Percentiles rank a stretch among this genome's conserved stretches.
Conservation (phyloP, 441 rosid species). For the Euphorbia corollata region DNA sequence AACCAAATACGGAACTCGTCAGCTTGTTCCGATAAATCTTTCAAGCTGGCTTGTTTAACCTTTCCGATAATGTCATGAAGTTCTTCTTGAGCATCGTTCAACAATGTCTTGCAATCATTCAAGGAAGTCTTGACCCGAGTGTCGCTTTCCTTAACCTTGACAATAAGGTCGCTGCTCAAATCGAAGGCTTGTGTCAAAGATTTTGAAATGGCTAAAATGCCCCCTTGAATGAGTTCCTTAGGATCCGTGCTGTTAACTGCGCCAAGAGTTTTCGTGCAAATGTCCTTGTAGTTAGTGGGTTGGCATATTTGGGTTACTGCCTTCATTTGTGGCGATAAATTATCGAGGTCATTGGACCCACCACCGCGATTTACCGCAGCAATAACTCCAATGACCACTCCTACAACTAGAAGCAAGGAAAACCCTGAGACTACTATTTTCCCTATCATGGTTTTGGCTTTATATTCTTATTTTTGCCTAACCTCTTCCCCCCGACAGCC, state of each 20-base stretch:
- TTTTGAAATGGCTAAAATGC: conserved; percentile 33
- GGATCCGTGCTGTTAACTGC: conserved; percentile 46
- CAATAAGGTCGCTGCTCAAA: conserved; percentile 14
- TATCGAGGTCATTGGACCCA: neutral
- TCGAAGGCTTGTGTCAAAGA: conserved; percentile 35
- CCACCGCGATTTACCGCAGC: conserved; percentile 24
- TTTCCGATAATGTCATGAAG: conserved; percentile 33
- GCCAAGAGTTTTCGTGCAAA: conserved; percentile 51
- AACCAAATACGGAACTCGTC: conserved; percentile 56
- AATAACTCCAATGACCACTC: conserved; percentile 49
- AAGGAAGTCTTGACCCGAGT: conserved; percentile 38
- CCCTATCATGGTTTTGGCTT: conserved; percentile 27
- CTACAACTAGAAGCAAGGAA: conserved; percentile 56
- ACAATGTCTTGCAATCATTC: conserved; percentile 55
- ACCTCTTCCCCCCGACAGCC: conserved; percentile 23
- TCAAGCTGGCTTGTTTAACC: conserved; percentile 31
- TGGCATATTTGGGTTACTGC: conserved; percentile 53
- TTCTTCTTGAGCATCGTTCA: conserved; percentile 41
- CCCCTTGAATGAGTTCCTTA: conserved; percentile 45
- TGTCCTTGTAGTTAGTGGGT: conserved; percentile 48
- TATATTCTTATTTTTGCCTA: neutral
- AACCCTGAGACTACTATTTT: conserved; percentile 48
- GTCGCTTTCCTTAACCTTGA: conserved; percentile 8
- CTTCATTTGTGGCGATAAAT: conserved; percentile 44
- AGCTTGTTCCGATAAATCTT: conserved; percentile 25